Evolutionary conservation across 345 rosid species (phyloP), one percentile per base, ranked within the genome.

Genomic region (Citrus mangshanensis): DNA sequence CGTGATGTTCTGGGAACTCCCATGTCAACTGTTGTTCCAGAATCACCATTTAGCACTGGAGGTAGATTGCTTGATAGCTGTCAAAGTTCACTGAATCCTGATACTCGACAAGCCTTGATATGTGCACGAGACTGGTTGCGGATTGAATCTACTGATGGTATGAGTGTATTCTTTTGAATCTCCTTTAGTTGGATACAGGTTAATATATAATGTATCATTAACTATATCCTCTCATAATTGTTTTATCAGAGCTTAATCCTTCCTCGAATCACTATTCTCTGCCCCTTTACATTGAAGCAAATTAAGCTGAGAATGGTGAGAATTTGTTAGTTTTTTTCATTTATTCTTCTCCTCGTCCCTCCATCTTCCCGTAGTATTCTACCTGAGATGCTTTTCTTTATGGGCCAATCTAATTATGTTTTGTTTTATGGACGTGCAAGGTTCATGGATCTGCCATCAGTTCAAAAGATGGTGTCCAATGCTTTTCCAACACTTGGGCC

Each of bases 1-100:
- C 94, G 95, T 16, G 99, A 95, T 82, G 88, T 95, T 74, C 75
- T 95, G 30, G 98, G 95, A 68, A 93, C 95, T 62, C 98, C 97
- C 0, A 86, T 93, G 90, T 91, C 97, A 54, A 93, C 89, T 62
- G 78, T 85, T 77, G 75, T 83, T 14, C 89, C 90, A 49, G 94
- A 92, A 64, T 86, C 84, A 9, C 84, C 88, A 24, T 93, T 93
- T 37, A 77, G 80, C 74, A 69, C 77, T 12, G 90, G 90, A 61
- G 89, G 88, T 28, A 91, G 95, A 63, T 58, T 91, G 78, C 89
- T 95, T 28, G 93, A 87, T 84, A 84, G 81, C 42, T 82, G 81
- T 79, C 86, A 79, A 74, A 89, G 91, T 81, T 87, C 91, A 3
- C 84, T 92, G 69, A 88, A 69, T 78, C 89, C 98, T 40, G 93